Evolutionary conservation across 139 green algal genomes (phyloP), one percentile per base, ranked within the genome.

Genomic region (Chlamydomonas sphaeroides): DNA sequence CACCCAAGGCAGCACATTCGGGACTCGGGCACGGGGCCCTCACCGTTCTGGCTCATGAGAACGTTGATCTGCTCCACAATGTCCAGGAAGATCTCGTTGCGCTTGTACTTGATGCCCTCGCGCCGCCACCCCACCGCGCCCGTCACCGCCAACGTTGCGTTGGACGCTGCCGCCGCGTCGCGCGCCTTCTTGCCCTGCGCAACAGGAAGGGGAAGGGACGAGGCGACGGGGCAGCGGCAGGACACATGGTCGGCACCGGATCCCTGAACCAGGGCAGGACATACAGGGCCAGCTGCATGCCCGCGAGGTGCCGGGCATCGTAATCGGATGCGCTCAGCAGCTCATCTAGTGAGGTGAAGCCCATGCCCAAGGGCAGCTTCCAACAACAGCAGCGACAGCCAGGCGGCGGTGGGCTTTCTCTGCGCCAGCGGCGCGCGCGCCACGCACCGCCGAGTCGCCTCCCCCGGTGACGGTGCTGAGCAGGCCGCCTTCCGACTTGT

Each of bases 11-110:
- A n/a, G n/a, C n/a, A n/a, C n/a, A n/a, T n/a, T n/a, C n/a, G n/a
- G n/a, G n/a, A n/a, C n/a, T n/a, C n/a, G n/a, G n/a, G n/a, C n/a
- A n/a, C n/a, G n/a, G n/a, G n/a, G n/a, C n/a, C 38, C 45, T 45
- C 65, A 85, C 75, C 63, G 80, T 94, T 95, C 72, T 72, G 89
- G 41, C 86, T 94, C 86, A 97, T 93, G 28, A 97, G 84, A 57
- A 97, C 75, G 85, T 96, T 96, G 77, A 93, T 80, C 65, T 95
- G 87, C 92, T 99, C 96, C 11, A 99, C 87, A n/a, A 98, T 93
- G 84, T 99, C 96, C 84, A 99, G 71, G 87, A 95, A 99, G 17
- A 98, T 91, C 88, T 98, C 94, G 79, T 99, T 99, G 93, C 97
- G 98, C 86, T 98, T 99, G 92, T 99, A 98, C 57, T 92, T 91